Conservation (phyloP, 2,329 filamentous ascomycete species). For the Cryphonectria nitschkei region DNA sequence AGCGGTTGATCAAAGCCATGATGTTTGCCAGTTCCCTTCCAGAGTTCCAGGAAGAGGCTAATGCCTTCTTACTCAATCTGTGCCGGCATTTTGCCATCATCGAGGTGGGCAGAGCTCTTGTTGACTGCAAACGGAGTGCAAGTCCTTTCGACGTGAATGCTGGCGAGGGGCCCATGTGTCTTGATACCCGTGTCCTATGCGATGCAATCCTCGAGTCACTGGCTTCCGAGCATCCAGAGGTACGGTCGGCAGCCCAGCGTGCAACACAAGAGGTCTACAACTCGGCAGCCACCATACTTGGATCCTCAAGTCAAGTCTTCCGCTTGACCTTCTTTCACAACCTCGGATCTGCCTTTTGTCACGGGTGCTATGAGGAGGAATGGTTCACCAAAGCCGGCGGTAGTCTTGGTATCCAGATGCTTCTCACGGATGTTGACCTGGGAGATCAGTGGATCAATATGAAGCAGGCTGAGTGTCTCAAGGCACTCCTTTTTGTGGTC, state of each 20-base stretch:
- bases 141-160: constrained; percentile 82
- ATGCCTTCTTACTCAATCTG: constrained; percentile 75
- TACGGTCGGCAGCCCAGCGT: constrained; percentile 81
- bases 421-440: constrained; percentile 83
- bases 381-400: constrained; percentile 98
- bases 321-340: constrained; percentile 84
- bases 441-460: constrained; percentile 81
- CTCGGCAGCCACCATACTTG: constrained; percentile 77
- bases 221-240: constrained; percentile 78
- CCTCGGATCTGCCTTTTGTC: constrained; percentile 82
- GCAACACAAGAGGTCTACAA: constrained; percentile 80
- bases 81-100: constrained; percentile 90
- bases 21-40: constrained; percentile 84
- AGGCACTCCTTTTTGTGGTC: constrained; percentile 93
- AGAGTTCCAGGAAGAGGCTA: constrained; percentile 77
- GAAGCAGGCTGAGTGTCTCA: constrained; percentile 84
- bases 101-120: constrained; percentile 84
- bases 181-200: constrained; percentile 85
- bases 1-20: constrained; percentile 85
- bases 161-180: constrained; percentile 83
- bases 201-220: constrained; percentile 90
- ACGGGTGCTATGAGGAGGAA: constrained; percentile 95
- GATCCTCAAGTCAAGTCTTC: constrained; percentile 70
- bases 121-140: constrained; percentile 74
- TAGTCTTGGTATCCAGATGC: constrained; percentile 83